phyloP scores from a whole-genome alignment of 139 green algal species.

The Haematococcus sp. region DNA sequence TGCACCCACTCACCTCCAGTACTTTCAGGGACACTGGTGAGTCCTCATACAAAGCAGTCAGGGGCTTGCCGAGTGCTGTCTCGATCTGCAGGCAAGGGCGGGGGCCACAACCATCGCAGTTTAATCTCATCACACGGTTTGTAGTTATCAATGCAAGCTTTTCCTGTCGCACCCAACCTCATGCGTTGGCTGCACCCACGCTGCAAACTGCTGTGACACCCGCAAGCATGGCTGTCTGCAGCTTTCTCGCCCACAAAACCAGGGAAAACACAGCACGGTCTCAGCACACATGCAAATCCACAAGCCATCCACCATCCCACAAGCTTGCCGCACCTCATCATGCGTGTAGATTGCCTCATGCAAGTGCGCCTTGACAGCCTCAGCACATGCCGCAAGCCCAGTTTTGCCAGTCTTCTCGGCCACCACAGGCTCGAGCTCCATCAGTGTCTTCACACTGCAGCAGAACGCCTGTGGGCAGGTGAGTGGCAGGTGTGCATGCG shows the following conservation, averaged over 20 bases:
- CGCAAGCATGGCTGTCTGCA: no score
- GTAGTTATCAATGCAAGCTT: no score
- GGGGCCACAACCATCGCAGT: no score
- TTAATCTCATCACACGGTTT: no score
- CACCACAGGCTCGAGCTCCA: conserved; percentile 46
- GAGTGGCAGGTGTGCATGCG: no score
- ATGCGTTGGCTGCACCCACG: no score
- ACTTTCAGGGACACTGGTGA: not conserved
- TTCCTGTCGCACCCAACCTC: no score
- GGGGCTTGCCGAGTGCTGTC: conserved; percentile 39
- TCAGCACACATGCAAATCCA: not conserved
- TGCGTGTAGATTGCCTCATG: conserved; percentile 57
- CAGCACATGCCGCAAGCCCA: conserved; percentile 14
- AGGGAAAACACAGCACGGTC: no score
- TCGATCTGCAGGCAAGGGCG: conserved; percentile 49
- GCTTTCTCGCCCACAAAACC: no score
- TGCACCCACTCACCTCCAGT: not conserved
- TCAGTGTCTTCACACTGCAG: conserved; percentile 33
- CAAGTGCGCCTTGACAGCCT: conserved; percentile 60
- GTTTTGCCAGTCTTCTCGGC: conserved; percentile 10
- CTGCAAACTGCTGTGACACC: no score
- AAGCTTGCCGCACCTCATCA: conserved; percentile 40
- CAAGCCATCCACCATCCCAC: not conserved
- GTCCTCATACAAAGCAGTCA: not conserved
- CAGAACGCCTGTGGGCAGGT: not conserved